Conservation (phyloP, 306 rosid genomes). For the Trichosanthes cucumerina region DNA sequence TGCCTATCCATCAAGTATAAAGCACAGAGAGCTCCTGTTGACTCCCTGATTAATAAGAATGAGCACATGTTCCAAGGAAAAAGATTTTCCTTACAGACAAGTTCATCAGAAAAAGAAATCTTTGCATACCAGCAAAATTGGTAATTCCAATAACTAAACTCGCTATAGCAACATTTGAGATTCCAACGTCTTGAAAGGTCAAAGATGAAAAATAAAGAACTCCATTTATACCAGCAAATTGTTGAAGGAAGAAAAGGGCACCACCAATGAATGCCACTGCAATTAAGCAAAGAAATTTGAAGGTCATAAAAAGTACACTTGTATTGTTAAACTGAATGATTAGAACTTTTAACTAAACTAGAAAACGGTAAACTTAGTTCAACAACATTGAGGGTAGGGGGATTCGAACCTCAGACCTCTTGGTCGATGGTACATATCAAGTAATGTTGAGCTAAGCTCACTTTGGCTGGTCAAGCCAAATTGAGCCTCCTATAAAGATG, state of each 20-base stretch:
- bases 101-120: conserved; percentile 5
- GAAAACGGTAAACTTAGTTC: neutral
- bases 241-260: conserved; percentile 77
- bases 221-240: conserved; percentile 83
- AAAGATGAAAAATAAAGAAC: conserved; percentile 84
- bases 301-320: neutral
- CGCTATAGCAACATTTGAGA: conserved; percentile 56
- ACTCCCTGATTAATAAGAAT: conserved; percentile 18
- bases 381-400: no score
- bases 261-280: conserved; percentile 81
- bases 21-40: conserved; percentile 66
- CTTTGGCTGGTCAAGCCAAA: no score
- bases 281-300: conserved; percentile 22
- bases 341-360: neutral
- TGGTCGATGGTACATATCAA: no score
- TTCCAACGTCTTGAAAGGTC: conserved; percentile 78
- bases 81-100: conserved; percentile 6
- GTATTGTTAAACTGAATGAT: neutral
- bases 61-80: conserved; percentile 18
- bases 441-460: no score
- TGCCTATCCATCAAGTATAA: conserved; percentile 66
- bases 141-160: conserved; percentile 77
- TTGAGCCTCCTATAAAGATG: neutral
- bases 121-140: conserved; percentile 61
- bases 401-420: no score